Evolutionary conservation across 495 filamentous ascomycete species (phyloP).

Genomic region (Cercophora scortea): DNA sequence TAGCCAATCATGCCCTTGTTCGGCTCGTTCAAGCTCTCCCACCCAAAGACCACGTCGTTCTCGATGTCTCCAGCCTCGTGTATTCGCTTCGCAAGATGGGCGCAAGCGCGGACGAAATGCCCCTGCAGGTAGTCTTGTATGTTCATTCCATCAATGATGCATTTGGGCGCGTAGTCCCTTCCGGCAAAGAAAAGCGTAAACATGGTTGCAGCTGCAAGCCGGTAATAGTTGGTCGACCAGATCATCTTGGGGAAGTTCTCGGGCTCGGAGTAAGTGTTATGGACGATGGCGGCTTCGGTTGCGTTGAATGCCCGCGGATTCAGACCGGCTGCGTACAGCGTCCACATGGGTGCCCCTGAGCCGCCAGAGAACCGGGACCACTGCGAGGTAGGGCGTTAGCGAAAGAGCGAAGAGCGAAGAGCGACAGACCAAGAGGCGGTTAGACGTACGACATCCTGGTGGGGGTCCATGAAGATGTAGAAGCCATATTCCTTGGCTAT

Average conservation of each 20-base stretch:
- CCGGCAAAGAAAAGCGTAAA: conserved; percentile 94
- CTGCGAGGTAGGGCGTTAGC: conserved; percentile 25
- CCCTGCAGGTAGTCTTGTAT: conserved; percentile 93
- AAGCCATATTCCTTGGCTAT: conserved; percentile 86
- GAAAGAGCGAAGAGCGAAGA: neutral
- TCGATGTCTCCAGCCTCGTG: conserved; percentile 87
- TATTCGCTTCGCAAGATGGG: conserved; percentile 73
- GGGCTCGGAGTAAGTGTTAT: conserved; percentile 88
- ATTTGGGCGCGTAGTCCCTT: conserved; percentile 90
- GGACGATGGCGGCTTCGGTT: conserved; percentile 88
- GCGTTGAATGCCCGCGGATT: conserved; percentile 76
- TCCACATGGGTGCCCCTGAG: conserved; percentile 97
- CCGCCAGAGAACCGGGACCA: conserved; percentile 94
- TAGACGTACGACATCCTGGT: conserved; percentile 80
- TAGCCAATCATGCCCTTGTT: conserved; percentile 84
- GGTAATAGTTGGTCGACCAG: conserved; percentile 94
- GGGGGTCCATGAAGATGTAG: conserved; percentile 94
- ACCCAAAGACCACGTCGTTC: conserved; percentile 82
- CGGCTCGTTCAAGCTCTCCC: conserved; percentile 94
- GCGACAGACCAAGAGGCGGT: neutral
- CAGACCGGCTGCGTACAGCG: conserved; percentile 84
- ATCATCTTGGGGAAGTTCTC: conserved; percentile 95
- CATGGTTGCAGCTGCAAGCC: conserved; percentile 80
- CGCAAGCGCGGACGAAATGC: conserved; percentile 74
- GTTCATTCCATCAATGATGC: conserved; percentile 87